phyloP scores from a whole-genome alignment of 495 filamentous ascomycete genomes.

The Parathielavia appendiculata region DNA sequence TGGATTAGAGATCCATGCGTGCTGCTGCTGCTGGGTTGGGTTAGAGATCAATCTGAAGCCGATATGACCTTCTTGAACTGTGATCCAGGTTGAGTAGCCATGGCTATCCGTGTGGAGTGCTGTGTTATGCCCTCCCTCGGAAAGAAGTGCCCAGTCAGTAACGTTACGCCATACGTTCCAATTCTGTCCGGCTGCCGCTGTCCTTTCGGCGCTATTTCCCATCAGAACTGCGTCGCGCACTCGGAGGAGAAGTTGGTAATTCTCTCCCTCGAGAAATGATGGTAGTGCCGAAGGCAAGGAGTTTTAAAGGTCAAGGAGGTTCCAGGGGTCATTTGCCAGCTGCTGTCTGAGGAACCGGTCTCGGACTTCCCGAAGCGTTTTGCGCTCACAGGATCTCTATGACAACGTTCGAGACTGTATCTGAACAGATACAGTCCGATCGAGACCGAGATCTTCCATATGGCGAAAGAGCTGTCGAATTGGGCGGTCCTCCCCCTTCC shows the following conservation, averaged over 20 bases:
- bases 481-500: not conserved
- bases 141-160: not conserved
- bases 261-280: not conserved
- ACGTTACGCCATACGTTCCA: not conserved
- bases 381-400: not conserved
- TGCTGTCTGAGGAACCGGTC: not conserved
- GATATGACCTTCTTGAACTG: not conserved
- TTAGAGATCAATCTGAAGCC: not conserved
- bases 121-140: conserved; percentile 1
- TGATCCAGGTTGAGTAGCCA: not conserved
- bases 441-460: not conserved
- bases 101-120: not conserved
- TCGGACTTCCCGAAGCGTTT: not conserved
- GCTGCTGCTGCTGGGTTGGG: not conserved
- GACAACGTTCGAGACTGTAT: not conserved
- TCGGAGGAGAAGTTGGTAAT: not conserved
- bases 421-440: conserved; percentile 1
- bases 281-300: not conserved
- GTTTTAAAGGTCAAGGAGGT: not conserved
- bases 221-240: not conserved
- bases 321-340: not conserved
- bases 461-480: not conserved
- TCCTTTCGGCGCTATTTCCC: conserved; percentile 1
- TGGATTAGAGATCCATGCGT: not conserved
- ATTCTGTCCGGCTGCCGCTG: not conserved